Base-by-base conservation (phyloP, 345 rosid species). In the Mallotus nudiflorus region DNA sequence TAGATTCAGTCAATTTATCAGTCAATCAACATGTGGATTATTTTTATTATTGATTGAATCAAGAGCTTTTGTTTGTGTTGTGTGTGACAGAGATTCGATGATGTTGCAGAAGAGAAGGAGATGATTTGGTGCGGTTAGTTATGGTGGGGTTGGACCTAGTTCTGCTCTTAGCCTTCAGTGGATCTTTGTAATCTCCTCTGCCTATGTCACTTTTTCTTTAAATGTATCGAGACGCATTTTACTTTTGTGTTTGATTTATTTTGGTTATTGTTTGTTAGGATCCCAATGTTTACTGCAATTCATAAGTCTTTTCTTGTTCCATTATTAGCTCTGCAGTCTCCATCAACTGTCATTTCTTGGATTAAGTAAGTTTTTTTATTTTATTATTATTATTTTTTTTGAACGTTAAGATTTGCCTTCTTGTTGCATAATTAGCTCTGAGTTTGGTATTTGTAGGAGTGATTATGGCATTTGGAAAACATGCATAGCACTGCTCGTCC, bases 391-490 rank as follows among this genome's bases (percentile, higher is more conserved):
- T 51, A n/a, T 15, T 50, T 11, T 44, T 31, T 13, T 45, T 50
- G 14, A n/a, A n/a, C n/a, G n/a, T n/a, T 33, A 16, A 50, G 5
- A 24, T 51, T 50, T 1, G 6, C 20, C 28, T 45, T 25, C 16
- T 12, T 40, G 19, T 8, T 4, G 18, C 2, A 9, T 57, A 3
- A 27, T 15, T 60, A 16, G n/a, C n/a, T 53, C 42, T 24, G 27
- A 29, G 13, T 10, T 7, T 42, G 24, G 37, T 37, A 42, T 78
- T 81, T 86, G 71, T 84, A 95, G 97, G 85, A 89, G 97, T 61
- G 96, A 95, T 27, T 90, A 91, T 89, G 99, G 97, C 25, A 42
- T 86, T 29, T 95, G 97, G 99, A 56, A 91, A 27, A 90, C 96
- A 15, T 89, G 91, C 75, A 48, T 92, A 49, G 91, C 89, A 8